A percentile compares a stretch with the other conserved stretches of the same genome.
These are phyloP conservation scores for Colletotrichum destructivum DNA, from an alignment of 2,329 filamentous ascomycete species.

Conservation along the genomic window DNA sequence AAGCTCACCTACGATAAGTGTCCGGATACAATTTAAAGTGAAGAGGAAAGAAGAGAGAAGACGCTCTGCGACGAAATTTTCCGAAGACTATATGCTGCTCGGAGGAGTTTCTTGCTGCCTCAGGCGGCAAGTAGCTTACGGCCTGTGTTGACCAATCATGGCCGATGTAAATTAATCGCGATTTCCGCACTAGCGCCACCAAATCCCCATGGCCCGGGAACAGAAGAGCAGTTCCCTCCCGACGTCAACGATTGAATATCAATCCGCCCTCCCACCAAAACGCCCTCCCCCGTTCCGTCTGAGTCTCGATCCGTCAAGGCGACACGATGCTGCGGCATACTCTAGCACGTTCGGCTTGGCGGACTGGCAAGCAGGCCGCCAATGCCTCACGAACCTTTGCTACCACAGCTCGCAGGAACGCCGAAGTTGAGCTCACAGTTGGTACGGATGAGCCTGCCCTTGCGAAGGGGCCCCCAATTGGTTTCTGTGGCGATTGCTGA, in stretches of 20 bases:
- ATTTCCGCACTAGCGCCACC: slow-evolving; percentile 54
- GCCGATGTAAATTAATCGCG: slow-evolving; percentile 61
- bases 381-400: slow-evolving; percentile 84
- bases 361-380: slow-evolving; percentile 72
- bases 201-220: slow-evolving; percentile 49
- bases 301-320: slow-evolving; percentile 67
- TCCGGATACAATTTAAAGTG: slow-evolving; percentile 75
- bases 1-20: slow-evolving; percentile 83
- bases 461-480: slow-evolving; percentile 49
- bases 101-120: slow-evolving; percentile 48
- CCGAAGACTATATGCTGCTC: slow-evolving; percentile 28
- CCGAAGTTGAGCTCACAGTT: slow-evolving; percentile 97
- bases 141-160: slow-evolving; percentile 56
- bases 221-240: slow-evolving; percentile 55
- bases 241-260: slow-evolving; percentile 60
- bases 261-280: slow-evolving; percentile 49
- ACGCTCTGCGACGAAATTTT: slow-evolving; percentile 44
- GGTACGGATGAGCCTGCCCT: slow-evolving; percentile 66
- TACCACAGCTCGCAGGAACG: slow-evolving; percentile 82
- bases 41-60: slow-evolving; percentile 58
- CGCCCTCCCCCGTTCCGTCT: slow-evolving; percentile 53
- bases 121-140: slow-evolving; percentile 51
- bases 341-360: slow-evolving; percentile 78
- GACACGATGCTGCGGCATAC: slow-evolving; percentile 79
- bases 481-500: slow-evolving; percentile 49